Base-by-base conservation (phyloP, 2,329 filamentous ascomycete genomes). In the Orbilia ellipsospora region DNA sequence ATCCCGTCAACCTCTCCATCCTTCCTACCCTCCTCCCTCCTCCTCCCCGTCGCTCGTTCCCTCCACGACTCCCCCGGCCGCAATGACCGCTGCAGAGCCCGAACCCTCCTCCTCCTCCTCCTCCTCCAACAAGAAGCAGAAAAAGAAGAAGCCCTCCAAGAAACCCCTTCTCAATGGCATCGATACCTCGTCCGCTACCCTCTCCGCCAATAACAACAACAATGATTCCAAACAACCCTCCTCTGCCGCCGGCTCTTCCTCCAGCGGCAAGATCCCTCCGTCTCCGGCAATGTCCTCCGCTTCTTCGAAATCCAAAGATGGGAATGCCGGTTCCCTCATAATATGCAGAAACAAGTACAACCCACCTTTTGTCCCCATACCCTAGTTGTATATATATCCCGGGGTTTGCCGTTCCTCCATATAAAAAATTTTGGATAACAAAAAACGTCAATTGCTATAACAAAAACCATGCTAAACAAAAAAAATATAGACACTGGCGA, bases 401-500 rank as follows among this genome's bases (percentile, higher is more conserved):
- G n/a, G 28, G 12, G 26, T 40, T 26, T 51, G 20, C 16, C 59
- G 23, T 15, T 48, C 13, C 6, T 15, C 44, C 16, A n/a, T 48
- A 61, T 31, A 8, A 61, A 61, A 61, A 15, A 28, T 26, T 40
- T 48, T 2, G 15, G 15, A 15, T 40, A 59, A 1, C 20, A 40
- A 59, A 23, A 8, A 16, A 42, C 44, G 2, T 4, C 23, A 23
- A 23, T 23, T 23, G 23, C 4, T 23, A 15, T 4, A n/a, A 45
- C 55, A 45, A 44, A 59, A 36, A 2, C 5, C 5, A 36, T 36
- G 31, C 31, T 36, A 20, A 52, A 52, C 13, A 52, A 23, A 52
- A 23, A 2, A 8, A 5, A 48, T 16, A 26, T 45, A 94, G 92
- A 82, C 91, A 94, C 83, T 94, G 92, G 92, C 88, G 89, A 77